These are phyloP conservation scores for Lycium ferocissimum DNA, from an alignment of 257 asterid genomes.

Conservation along the genomic window DNA sequence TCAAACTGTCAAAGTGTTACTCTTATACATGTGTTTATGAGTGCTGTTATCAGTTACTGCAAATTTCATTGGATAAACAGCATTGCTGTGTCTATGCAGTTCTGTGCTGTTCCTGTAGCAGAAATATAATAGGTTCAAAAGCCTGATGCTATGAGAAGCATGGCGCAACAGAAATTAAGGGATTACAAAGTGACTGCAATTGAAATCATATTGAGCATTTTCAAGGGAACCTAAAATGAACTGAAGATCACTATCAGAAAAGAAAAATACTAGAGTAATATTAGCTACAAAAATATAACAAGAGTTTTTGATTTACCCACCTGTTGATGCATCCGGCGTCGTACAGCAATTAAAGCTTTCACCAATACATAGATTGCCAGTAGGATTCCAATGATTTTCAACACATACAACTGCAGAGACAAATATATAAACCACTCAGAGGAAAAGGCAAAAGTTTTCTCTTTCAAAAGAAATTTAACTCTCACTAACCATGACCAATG, in stretches of 20 bases:
- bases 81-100: not conserved
- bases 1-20: not conserved
- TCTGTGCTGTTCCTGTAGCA: not conserved
- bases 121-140: not conserved
- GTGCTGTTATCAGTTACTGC: not conserved
- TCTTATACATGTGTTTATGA: no score
- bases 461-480: constrained; percentile 4
- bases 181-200: no score
- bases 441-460: not conserved
- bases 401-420: not conserved
- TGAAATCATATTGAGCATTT: no score
- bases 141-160: not conserved
- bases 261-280: not conserved
- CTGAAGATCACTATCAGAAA: not conserved
- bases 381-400: constrained; percentile 25
- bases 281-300: not conserved
- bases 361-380: constrained; percentile 25
- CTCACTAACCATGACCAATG: constrained; percentile 53
- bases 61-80: not conserved
- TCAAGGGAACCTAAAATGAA: not conserved
- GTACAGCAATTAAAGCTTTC: constrained; percentile 1
- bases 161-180: not conserved
- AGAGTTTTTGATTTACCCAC: not conserved
- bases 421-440: not conserved
- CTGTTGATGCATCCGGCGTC: constrained; percentile 23